Evolutionary conservation across 176 grass and related monocot species (phyloP), one percentile per base, ranked within the genome.

Genomic region (Pharus latifolius): DNA sequence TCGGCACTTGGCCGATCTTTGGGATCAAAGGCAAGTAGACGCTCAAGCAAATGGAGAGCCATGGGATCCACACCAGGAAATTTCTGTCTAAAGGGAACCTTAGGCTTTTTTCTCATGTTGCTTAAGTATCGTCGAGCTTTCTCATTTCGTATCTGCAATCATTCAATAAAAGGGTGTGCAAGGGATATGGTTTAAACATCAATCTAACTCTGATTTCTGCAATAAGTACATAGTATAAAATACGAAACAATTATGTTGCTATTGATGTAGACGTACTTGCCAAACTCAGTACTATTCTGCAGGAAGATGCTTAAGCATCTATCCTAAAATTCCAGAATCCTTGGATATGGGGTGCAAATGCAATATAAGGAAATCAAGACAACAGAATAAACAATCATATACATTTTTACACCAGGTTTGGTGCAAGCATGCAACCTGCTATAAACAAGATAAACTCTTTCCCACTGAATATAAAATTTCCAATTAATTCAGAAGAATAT

Each of bases 21-120:
- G 42, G 91, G 91, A 87, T 96, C 91, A 76, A 96, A 96, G 74
- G 91, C 74, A 79, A 96, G 74, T 67, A 96, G 83, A 55, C 80
- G 87, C 62, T 96, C 77, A 71, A 96, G 87, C 56, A 96, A 78
- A 78, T 60, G 84, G 49, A 96, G 84, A 68, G 87, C 87, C 78
- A 96, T 81, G 49, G 84, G 87, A 79, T 91, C 87, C 53, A 84
- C 79, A 40, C 73, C 75, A 47, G 84, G 91, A 84, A 96, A 88
- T 28, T 96, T 96, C 35, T 91, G 89, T 30, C 84, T 67, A 57
- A 96, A 87, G 30, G 91, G 70, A 58, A 96, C 74, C 54, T 43
- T 12, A 19, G 84, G 81, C 51, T 96, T 96, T 72, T 91, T 96
- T 59, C 91, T 72, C 91, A 96, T 96, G 75, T 87, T 87, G 67